phyloP scores from a whole-genome alignment of 257 asterid genomes.

The Paulownia fortunei region DNA sequence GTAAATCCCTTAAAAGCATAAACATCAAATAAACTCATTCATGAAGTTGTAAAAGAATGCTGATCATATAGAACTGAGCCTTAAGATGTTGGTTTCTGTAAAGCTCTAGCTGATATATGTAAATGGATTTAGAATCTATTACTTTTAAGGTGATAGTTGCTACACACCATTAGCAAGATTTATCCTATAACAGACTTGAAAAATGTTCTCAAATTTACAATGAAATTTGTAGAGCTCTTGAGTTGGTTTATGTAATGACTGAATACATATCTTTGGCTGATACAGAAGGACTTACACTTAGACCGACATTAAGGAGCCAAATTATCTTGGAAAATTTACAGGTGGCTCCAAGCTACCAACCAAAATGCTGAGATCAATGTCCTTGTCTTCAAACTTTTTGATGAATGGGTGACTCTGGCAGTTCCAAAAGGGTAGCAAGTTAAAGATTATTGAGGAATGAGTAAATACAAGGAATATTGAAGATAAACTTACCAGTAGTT shows the following conservation, averaged over 20 bases:
- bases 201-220: constrained; percentile 19
- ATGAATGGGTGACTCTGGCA: constrained; percentile 66
- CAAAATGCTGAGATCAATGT: constrained; percentile 68
- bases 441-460: neutral
- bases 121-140: neutral
- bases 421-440: neutral
- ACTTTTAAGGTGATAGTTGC: too few relatives aligned
- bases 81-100: neutral
- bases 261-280: neutral
- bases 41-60: neutral
- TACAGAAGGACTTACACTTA: neutral
- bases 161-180: too few relatives aligned
- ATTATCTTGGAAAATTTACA: constrained; percentile 57
- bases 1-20: too few relatives aligned
- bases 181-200: neutral
- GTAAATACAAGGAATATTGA: neutral
- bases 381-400: constrained; percentile 81
- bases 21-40: too few relatives aligned
- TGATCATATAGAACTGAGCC: neutral
- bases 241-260: neutral
- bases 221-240: neutral
- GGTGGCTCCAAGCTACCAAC: constrained; percentile 76
- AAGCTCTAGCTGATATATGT: neutral
- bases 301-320: constrained; percentile 4
- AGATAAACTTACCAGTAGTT: constrained; percentile 53